Evolutionary conservation across 1,139 yeast species (phyloP).

Genomic region (Kazachstania sp.): DNA sequence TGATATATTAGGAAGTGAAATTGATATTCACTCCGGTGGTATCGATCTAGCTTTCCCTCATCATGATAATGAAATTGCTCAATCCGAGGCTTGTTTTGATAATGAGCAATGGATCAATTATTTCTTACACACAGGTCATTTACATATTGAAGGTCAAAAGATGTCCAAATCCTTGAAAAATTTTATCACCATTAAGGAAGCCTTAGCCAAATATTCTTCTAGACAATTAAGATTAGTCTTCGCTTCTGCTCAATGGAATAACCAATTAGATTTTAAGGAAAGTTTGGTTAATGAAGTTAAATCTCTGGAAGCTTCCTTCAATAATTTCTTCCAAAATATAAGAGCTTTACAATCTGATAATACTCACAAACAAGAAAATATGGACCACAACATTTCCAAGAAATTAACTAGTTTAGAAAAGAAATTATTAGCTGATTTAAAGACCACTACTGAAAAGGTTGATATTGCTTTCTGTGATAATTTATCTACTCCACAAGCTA

Average conservation of each 20-base stretch:
- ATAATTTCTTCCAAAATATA: slow-evolving; percentile 75
- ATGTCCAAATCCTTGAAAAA: slow-evolving; percentile 94
- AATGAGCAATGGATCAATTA: slow-evolving; percentile 94
- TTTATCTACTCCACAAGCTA: slow-evolving; percentile 66
- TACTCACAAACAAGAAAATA: slow-evolving; percentile 7
- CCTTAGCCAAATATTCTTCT: slow-evolving; percentile 57
- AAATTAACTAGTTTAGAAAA: slow-evolving; percentile 48
- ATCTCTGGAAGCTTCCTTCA: slow-evolving; percentile 61
- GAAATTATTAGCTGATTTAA: slow-evolving; percentile 44
- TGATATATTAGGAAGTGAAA: slow-evolving; percentile 68
- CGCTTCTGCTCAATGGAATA: slow-evolving; percentile 88
- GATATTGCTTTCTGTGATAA: slow-evolving; percentile 83
- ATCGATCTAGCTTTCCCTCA: slow-evolving; percentile 98
- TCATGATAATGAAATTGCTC: slow-evolving; percentile 97
- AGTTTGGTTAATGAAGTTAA: slow-evolving; percentile 67
- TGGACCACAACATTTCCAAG: slow-evolving; percentile 42
- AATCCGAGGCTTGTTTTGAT: slow-evolving; percentile 86
- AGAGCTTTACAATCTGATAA: slow-evolving; percentile 66
- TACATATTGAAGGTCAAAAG: slow-evolving; percentile 96
- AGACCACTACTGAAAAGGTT: slow-evolving; percentile 49
- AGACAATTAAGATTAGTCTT: slow-evolving; percentile 86
- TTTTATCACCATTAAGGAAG: slow-evolving; percentile 90
- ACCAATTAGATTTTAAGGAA: slow-evolving; percentile 85
- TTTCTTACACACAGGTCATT: slow-evolving; percentile 92
- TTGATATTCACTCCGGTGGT: slow-evolving; percentile 97